Conservation (phyloP, 2,329 filamentous ascomycete genomes). For the Ophiostoma tasmaniense region DNA sequence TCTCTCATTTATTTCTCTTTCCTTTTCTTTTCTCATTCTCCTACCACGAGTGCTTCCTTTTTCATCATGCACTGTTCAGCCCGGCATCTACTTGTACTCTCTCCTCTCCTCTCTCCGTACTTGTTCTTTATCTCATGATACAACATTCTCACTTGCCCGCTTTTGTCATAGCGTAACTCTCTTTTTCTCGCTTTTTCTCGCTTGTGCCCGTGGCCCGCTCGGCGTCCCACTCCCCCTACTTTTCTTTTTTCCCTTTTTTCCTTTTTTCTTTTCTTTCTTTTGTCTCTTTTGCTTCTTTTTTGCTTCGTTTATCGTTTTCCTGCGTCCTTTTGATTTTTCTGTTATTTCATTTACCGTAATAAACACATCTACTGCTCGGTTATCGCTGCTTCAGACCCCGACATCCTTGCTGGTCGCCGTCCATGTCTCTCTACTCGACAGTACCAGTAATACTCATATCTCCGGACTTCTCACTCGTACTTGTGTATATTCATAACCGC, state of each 20-base stretch:
- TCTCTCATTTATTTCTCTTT: too few relatives aligned
- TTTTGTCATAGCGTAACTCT: not conserved
- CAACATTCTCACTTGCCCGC: not conserved
- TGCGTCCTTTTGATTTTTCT: not conserved
- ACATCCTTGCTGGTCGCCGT: not conserved
- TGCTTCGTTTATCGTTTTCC: not conserved
- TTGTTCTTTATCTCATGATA: too few relatives aligned
- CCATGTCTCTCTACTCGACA: not conserved
- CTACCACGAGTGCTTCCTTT: not conserved
- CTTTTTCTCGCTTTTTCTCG: not conserved
- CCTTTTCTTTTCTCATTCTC: too few relatives aligned
- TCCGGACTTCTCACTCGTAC: too few relatives aligned
- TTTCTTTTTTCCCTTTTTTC: not conserved
- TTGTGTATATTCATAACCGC: not conserved
- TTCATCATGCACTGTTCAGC: not conserved
- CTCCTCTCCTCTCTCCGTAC: not conserved
- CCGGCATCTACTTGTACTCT: not conserved
- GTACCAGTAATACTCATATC: too few relatives aligned
- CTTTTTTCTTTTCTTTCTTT: not conserved
- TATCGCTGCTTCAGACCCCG: not conserved
- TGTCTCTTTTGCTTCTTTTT: not conserved
- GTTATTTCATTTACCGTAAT: not conserved
- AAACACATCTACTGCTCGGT: not conserved
- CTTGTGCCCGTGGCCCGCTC: slow-evolving; percentile 1
- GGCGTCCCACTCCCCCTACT: not conserved